Base-by-base conservation (phyloP, 768 basidiomycete species). In the Chalciporus sphaerocephalus region DNA sequence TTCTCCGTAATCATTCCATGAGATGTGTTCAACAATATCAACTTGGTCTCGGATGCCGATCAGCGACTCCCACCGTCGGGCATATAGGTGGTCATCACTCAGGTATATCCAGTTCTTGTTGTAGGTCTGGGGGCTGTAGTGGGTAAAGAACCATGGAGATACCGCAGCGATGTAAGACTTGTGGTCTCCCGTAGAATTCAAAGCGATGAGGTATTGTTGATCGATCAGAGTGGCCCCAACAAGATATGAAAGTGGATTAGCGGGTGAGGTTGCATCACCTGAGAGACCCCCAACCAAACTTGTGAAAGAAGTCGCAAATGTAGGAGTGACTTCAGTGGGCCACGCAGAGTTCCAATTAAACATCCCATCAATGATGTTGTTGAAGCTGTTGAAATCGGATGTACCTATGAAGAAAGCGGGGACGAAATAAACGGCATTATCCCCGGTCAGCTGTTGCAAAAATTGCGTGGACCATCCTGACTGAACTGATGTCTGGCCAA, bases 321-420 rank as follows among this genome's bases (percentile, higher is more conserved):
- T 58, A 44, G 58, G 42, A 4, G 73, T 83, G 10, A 86, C 62
- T 62, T 83, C 62, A 48, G 74, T 74, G 3, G 90, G 87, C 90
- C 90, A 92, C 28, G 73, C 90, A 21, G 76, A 75, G 60, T 92
- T 87, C 85, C 85, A 92, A 47, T 77, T 79, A 56, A 81, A 82
- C 43, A 71, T 73, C 16, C 85, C 85, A 52, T 80, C 66, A 57
- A 83, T 74, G 23, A 80, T 68, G 28, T 66, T 67, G 9, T 47
- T 46, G 49, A 77, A 83, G 11, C 72, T 64, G 25, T 67, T 65
- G 40, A 79, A 78, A 16, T 60, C 64, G 1, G 69, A 62, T 0
- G 83, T 74, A 46, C 77, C 76, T 46, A 81, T 64, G 54, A 87
- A 87, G 65, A 87, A 87, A 4, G 81, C 71, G 6, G 87, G 86